Percentiles rank a stretch among this genome's conserved stretches.
These are phyloP conservation scores for Rhizopogon salebrosus DNA, from an alignment of 768 basidiomycete genomes.

Conservation along the genomic window DNA sequence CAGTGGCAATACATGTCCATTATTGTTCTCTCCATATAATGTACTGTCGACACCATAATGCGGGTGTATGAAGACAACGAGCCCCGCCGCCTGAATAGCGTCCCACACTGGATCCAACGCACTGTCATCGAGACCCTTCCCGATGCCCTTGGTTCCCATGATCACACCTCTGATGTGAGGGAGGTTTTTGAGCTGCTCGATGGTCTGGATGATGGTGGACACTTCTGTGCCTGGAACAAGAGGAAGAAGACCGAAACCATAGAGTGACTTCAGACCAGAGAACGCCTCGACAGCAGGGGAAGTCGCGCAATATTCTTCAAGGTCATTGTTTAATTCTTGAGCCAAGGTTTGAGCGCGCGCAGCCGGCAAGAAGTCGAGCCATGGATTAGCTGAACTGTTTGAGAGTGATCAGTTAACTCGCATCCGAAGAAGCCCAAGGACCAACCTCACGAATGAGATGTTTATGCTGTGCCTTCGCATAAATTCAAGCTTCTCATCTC, in stretches of 20 bases:
- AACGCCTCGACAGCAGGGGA: conserved; percentile 37
- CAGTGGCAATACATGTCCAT: conserved; percentile 85
- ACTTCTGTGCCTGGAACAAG: conserved; percentile 64
- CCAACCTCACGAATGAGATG: conserved; percentile 71
- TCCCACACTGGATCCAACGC: conserved; percentile 77
- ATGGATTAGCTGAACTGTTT: conserved; percentile 79
- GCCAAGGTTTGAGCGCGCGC: conserved; percentile 63
- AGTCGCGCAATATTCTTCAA: conserved; percentile 75
- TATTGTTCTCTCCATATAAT: conserved; percentile 70
- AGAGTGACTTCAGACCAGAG: conserved; percentile 55
- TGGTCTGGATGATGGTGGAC: conserved; percentile 52
- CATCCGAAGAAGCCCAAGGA: not conserved
- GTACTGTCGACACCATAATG: conserved; percentile 79
- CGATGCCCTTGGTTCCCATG: conserved; percentile 75
- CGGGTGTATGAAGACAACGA: conserved; percentile 82
- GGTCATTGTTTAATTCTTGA: conserved; percentile 65
- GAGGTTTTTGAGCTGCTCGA: conserved; percentile 59
- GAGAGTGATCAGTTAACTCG: conserved; percentile 10
- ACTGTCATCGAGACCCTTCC: conserved; percentile 76
- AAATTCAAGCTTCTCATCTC: conserved; percentile 72
- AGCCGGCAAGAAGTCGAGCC: conserved; percentile 82
- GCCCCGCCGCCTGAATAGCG: conserved; percentile 61
- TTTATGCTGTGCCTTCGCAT: conserved; percentile 83
- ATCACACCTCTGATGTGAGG: conserved; percentile 74
- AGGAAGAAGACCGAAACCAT: conserved; percentile 81